Base-by-base conservation (phyloP, 164 flowering plant genomes). In the Vitis riparia region DNA sequence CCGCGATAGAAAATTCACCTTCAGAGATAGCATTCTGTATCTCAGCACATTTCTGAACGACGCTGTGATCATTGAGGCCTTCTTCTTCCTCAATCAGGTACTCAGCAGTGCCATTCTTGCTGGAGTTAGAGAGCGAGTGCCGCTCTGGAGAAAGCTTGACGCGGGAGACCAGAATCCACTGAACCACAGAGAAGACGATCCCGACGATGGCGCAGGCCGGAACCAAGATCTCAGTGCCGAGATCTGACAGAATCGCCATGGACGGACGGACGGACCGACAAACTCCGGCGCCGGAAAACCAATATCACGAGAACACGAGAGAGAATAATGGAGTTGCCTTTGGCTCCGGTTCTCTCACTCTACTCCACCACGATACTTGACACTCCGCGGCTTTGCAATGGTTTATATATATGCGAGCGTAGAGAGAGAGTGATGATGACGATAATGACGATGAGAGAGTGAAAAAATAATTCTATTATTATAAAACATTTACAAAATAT, bases 21-120 rank as follows among this genome's bases (percentile, higher is more conserved):
- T 88, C 89, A 55, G 90, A 84, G 56, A 88, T 88, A 66, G 92
- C 92, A 65, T 2, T 79, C 66, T 88, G 92, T 11, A 88, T 88
- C 47, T 88, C 92, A 15, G 92, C 87, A 68, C 92, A 88, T 59
- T 84, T 88, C 11, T 59, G 56, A 19, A 86, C 90, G 29, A 88
- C 90, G 71, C 65, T 82, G 48, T 86, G 89, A 75, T 88, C 92
- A 55, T 82, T 88, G 55, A 85, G 64, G 19, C 89, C 88, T 62
- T 88, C 92, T 59, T 86, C 92, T 73, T 88, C 92, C 57, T 88
- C 92, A 58, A 88, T 83, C 71, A 86, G 77, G 57, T 71, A 78
- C 16, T 88, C 89, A n/a, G 62, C 23, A 70, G 65, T 71, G 16
- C 88, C 85, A 48, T 83, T 84, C 69, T 86, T 86, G 29, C 14